Evolutionary conservation across 83 land plant species (phyloP), one percentile per base, ranked within the genome.

Genomic region (Diphasiastrum complanatum): DNA sequence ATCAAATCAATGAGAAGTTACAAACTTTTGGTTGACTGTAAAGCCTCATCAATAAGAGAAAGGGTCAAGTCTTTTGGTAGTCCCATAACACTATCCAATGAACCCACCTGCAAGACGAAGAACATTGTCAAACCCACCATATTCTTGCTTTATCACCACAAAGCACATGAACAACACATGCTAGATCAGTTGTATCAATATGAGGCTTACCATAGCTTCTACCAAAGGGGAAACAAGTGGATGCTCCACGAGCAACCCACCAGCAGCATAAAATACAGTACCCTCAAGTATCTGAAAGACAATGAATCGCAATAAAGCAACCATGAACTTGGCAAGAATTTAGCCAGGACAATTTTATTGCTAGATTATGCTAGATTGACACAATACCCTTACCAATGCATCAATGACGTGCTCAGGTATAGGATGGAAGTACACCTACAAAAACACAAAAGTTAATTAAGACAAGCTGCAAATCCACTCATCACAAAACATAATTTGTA

Each of bases 11-110:
- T n/a, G n/a, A n/a, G n/a, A n/a, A n/a, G n/a, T n/a, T n/a, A n/a
- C n/a, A n/a, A n/a, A n/a, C n/a, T n/a, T n/a, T n/a, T n/a, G n/a
- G 60, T 34, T 34, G 19, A 0, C 27, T 18, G 23, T 45, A 83
- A 67, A 0, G 75, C 89, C 38, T 86, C 83, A 33, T 75, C 47
- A 45, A 87, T 78, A 19, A 91, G 83, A 61, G 74, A 71, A 27
- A 62, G 64, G 2, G 87, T 81, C 11, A 87, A 79, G 26, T 79
- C 77, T 63, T 91, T 87, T 0, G 95, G 85, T 16, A 91, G 78
- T n/a, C 97, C 97, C 97, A 91, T 91, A 14, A 91, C 87, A 60
- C 97, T 87, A 38, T 91, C 97, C 20, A 74, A 47, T 1, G 83
- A 64, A 40, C 97, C 97, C 6, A 88, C 80, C 92, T 87, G 81